phyloP scores from a whole-genome alignment of 768 basidiomycete genomes.

The Rhizopogon vulgaris region DNA sequence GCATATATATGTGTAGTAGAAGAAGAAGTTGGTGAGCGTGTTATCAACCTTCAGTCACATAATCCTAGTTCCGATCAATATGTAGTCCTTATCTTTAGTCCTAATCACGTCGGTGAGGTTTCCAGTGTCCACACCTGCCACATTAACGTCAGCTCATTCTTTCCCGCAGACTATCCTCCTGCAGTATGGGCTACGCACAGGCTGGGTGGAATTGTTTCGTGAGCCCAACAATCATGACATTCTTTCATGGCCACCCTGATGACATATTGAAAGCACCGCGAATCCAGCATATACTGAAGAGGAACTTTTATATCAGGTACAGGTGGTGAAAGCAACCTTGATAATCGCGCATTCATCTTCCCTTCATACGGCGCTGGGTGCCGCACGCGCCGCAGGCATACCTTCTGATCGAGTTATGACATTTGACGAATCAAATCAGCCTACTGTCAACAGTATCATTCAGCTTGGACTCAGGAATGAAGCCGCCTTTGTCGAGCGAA shows the following conservation, averaged over 20 bases:
- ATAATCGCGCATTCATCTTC: slow-evolving; percentile 27
- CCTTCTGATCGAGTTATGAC: slow-evolving; percentile 23
- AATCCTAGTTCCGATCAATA: neutral
- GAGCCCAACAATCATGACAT: slow-evolving; percentile 12
- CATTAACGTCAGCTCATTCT: slow-evolving; percentile 1
- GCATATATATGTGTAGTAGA: slow-evolving; percentile 27
- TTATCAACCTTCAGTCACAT: neutral
- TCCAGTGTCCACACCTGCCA: neutral
- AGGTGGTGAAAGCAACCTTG: slow-evolving; percentile 19
- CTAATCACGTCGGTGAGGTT: slow-evolving; percentile 52
- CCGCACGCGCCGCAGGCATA: slow-evolving; percentile 23
- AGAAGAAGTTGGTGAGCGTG: slow-evolving; percentile 44
- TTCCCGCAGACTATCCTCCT: slow-evolving; percentile 42
- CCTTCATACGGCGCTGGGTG: slow-evolving; percentile 21
- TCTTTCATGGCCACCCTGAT: neutral
- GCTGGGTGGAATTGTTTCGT: slow-evolving; percentile 58
- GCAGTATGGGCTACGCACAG: slow-evolving; percentile 56
- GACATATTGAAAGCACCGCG: slow-evolving; percentile 16
- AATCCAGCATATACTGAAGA: slow-evolving; percentile 31
- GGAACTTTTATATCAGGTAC: slow-evolving; percentile 28
- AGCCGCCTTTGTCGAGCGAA: slow-evolving; percentile 39
- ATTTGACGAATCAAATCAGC: slow-evolving; percentile 14
- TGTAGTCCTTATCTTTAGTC: slow-evolving; percentile 56
- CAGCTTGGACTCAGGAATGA: slow-evolving; percentile 31
- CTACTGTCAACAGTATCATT: slow-evolving; percentile 44